Conservation (phyloP, 164 flowering plant genomes). For the Paratinospora sagittata region DNA sequence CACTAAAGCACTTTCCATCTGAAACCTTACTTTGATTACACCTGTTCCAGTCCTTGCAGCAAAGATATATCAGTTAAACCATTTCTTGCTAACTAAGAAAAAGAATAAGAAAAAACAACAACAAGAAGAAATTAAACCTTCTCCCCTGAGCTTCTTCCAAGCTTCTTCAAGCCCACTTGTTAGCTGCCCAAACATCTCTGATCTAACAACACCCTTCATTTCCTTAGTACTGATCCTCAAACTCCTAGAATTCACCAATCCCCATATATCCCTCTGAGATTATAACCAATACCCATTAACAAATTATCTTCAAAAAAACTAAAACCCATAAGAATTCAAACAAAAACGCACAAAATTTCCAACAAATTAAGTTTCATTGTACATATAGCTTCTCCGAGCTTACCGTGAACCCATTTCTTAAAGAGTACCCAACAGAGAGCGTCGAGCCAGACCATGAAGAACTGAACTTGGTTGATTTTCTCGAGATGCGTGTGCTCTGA, state of each 20-base stretch:
- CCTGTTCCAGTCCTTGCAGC: background rate
- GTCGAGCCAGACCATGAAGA: constrained; percentile 39
- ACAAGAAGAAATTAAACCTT: constrained; percentile 47
- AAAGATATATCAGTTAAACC: background rate
- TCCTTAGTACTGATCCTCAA: constrained; percentile 29
- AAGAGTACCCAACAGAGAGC: constrained; percentile 29
- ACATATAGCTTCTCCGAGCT: background rate
- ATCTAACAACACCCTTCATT: constrained; percentile 44
- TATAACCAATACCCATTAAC: background rate
- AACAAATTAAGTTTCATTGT: background rate
- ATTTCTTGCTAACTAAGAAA: background rate
- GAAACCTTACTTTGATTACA: too few relatives aligned
- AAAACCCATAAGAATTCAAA: background rate
- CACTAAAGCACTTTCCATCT: too few relatives aligned
- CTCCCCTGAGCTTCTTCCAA: constrained; percentile 91
- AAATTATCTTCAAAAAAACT: background rate
- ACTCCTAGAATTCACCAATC: constrained; percentile 43
- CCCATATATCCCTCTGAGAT: constrained; percentile 65
- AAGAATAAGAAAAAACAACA: too few relatives aligned
- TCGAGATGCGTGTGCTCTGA: constrained; percentile 6
- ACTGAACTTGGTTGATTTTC: constrained; percentile 12
- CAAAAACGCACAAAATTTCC: background rate
- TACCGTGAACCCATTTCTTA: constrained; percentile 43
- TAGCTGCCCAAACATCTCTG: constrained; percentile 96
- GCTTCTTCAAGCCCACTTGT: constrained; percentile 86